These are phyloP conservation scores for Agarophyton chilense DNA, from an alignment of 23 red algal species.

Conservation along the genomic window DNA sequence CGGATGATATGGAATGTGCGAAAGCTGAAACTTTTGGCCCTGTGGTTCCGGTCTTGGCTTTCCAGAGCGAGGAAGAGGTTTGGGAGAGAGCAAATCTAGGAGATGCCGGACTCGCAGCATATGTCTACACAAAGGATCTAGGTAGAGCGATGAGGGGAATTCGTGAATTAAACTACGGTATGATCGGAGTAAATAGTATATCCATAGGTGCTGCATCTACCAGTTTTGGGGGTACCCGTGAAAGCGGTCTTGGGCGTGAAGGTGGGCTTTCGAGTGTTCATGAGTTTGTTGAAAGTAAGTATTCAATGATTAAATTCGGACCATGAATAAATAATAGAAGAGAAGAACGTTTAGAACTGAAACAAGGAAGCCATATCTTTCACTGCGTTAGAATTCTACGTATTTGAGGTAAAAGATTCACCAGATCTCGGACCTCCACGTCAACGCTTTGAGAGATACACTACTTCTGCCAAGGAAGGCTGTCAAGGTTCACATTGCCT, in stretches of 20 bases:
- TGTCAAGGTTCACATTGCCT: constrained; percentile 65
- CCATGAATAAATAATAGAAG: neutral
- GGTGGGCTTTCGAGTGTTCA: constrained; percentile 80
- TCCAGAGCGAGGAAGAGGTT: constrained; percentile 76
- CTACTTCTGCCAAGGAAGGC: constrained; percentile 46
- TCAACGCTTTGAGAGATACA: too few relatives aligned
- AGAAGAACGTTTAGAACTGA: neutral
- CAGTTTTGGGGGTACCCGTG: constrained; percentile 89
- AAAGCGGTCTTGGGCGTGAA: constrained; percentile 89
- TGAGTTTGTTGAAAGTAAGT: constrained; percentile 79
- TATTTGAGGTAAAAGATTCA: too few relatives aligned
- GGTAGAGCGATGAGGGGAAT: constrained; percentile 31
- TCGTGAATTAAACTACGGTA: constrained; percentile 76
- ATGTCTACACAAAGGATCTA: constrained; percentile 79
- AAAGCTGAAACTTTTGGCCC: constrained; percentile 91
- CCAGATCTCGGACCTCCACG: too few relatives aligned
- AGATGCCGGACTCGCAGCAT: constrained; percentile 79
- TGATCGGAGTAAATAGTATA: constrained; percentile 85
- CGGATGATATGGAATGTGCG: constrained; percentile 64
- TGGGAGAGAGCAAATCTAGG: constrained; percentile 56
- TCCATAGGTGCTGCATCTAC: constrained; percentile 68
- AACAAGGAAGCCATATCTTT: neutral
- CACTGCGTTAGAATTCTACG: too few relatives aligned
- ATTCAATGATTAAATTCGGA: constrained; percentile 60
- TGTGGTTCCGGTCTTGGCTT: constrained; percentile 69